These are phyloP conservation scores for Aspergillus sergii DNA, from an alignment of 2,329 filamentous ascomycete genomes.

Conservation along the genomic window DNA sequence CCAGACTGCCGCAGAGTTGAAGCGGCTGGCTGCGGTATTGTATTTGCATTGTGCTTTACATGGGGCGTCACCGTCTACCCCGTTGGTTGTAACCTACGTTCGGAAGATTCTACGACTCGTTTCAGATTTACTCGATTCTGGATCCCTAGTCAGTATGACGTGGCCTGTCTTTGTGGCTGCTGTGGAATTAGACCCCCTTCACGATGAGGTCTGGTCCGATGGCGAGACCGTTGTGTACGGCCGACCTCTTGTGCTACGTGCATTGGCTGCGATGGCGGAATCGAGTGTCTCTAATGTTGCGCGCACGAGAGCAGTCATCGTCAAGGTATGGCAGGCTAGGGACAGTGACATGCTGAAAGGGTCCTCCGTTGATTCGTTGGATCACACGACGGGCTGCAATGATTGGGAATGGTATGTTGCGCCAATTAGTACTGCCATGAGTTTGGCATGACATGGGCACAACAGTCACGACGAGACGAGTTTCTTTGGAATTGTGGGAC, in stretches of 20 bases:
- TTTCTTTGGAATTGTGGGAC: background rate
- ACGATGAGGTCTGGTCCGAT: constrained; percentile 40
- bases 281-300: constrained; percentile 49
- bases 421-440: constrained; percentile 46
- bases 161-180: constrained; percentile 50
- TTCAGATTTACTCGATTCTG: constrained; percentile 36
- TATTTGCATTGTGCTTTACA: constrained; percentile 52
- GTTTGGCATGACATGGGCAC: constrained; percentile 36
- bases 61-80: constrained; percentile 45
- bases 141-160: constrained; percentile 38
- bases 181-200: constrained; percentile 43
- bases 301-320: constrained; percentile 50
- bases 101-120: constrained; percentile 39
- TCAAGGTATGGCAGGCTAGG: constrained; percentile 51
- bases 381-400: constrained; percentile 29
- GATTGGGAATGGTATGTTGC: constrained; percentile 49
- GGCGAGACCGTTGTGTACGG: constrained; percentile 31
- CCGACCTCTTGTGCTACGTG: constrained; percentile 43
- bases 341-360: constrained; percentile 39
- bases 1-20: constrained; percentile 44
- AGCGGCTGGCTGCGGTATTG: constrained; percentile 47
- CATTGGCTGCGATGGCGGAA: constrained; percentile 44
- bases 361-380: constrained; percentile 16
- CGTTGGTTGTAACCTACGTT: constrained; percentile 36
- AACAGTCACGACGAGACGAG: background rate